These are phyloP conservation scores for Cystobasidium onofrii DNA, from an alignment of 768 basidiomycete species.

Conservation along the genomic window DNA sequence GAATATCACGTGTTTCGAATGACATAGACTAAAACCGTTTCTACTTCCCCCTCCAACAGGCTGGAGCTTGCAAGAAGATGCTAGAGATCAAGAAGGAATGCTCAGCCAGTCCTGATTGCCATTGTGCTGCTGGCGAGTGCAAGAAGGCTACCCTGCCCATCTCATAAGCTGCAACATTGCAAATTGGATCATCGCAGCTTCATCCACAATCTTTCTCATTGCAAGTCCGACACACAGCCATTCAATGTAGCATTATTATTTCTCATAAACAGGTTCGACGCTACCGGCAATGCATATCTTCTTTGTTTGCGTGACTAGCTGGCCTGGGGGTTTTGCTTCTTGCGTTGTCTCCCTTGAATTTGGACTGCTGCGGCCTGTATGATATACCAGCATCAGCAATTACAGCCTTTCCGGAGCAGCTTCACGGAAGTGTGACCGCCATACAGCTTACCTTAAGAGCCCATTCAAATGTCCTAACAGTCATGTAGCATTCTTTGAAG, in stretches of 20 bases:
- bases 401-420: no score
- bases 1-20: not conserved
- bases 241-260: not conserved
- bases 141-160: conserved; percentile 22
- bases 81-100: conserved; percentile 14
- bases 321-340: not conserved
- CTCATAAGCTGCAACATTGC: not conserved
- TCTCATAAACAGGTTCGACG: no score
- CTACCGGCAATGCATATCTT: no score
- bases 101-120: conserved; percentile 13
- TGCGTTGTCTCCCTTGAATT: not conserved
- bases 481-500: conserved; percentile 64
- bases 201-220: not conserved
- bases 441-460: conserved; percentile 42
- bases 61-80: conserved; percentile 30
- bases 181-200: not conserved
- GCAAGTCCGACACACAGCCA: not conserved
- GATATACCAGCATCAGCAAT: no score
- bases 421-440: no score
- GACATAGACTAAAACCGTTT: not conserved
- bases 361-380: not conserved
- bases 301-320: not conserved
- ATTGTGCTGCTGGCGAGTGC: conserved; percentile 27
- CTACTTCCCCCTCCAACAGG: not conserved
- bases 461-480: conserved; percentile 59